These are phyloP conservation scores for Microcyclospora pomicola DNA, from an alignment of 2,329 filamentous ascomycete genomes.

Conservation along the genomic window DNA sequence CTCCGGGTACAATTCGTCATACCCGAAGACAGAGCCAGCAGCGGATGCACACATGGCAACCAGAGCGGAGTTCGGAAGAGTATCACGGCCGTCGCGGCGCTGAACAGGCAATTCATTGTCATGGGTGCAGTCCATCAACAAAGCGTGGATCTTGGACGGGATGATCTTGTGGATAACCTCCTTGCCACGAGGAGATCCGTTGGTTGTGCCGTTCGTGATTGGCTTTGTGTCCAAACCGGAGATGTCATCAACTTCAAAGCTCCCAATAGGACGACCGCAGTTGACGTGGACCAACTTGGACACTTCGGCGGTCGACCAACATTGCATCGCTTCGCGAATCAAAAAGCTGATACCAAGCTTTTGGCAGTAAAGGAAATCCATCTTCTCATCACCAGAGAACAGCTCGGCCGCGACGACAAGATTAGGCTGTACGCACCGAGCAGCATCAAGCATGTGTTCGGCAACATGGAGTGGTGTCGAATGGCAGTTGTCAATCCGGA, in stretches of 20 bases:
- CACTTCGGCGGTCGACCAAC: slow-evolving; percentile 87
- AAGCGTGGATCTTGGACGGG: slow-evolving; percentile 74
- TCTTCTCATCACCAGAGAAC: slow-evolving; percentile 89
- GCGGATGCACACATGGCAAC: slow-evolving; percentile 94
- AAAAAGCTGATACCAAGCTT: slow-evolving; percentile 79
- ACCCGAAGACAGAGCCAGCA: slow-evolving; percentile 92
- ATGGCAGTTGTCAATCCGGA: slow-evolving; percentile 96
- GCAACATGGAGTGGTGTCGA: slow-evolving; percentile 91
- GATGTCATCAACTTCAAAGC: slow-evolving; percentile 87
- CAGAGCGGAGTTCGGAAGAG: slow-evolving; percentile 81
- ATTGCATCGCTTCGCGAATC: slow-evolving; percentile 96
- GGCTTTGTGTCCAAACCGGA: slow-evolving; percentile 42
- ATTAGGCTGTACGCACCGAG: slow-evolving; percentile 74
- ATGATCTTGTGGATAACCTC: slow-evolving; percentile 71
- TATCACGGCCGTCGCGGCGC: slow-evolving; percentile 87
- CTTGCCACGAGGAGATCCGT: slow-evolving; percentile 26
- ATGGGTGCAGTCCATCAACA: slow-evolving; percentile 99
- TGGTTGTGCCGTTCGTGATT: slow-evolving; percentile 18
- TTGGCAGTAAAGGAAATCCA: slow-evolving; percentile 92
- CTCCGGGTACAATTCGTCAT: slow-evolving; percentile 89
- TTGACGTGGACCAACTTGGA: slow-evolving; percentile 88
- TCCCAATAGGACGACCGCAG: slow-evolving; percentile 86
- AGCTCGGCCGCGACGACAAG: slow-evolving; percentile 88
- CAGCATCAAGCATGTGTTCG: slow-evolving; percentile 87
- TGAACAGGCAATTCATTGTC: slow-evolving; percentile 95